Conservation (phyloP, 1,284 basidiomycete species). For the Athelia sp. region DNA sequence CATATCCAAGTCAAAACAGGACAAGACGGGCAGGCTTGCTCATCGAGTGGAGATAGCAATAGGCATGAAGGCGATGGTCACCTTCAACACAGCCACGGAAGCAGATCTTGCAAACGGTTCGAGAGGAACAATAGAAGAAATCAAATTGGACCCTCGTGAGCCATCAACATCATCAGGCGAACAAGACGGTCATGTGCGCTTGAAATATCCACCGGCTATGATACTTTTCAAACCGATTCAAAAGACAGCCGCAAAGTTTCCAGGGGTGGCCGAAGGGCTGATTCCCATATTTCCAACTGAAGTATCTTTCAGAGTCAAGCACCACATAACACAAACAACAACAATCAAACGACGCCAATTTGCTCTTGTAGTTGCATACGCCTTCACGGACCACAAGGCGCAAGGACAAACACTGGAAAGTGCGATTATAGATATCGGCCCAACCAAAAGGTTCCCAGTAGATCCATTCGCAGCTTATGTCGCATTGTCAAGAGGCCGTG, state of each 20-base stretch:
- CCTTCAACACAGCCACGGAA: conserved; percentile 18
- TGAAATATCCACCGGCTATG: conserved; percentile 13
- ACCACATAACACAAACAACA: background rate
- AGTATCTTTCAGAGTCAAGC: background rate
- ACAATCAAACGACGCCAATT: conserved; percentile 8
- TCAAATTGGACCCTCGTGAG: background rate
- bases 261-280: background rate
- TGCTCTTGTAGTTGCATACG: conserved; percentile 19
- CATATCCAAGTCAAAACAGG: no score
- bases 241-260: background rate
- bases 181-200: background rate
- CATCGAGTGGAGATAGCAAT: conserved; percentile 12
- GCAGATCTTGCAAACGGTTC: conserved; percentile 21
- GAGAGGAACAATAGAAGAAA: conserved; percentile 13
- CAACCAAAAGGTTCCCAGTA: conserved; percentile 16
- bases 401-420: conserved; percentile 23
- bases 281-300: conserved; percentile 3
- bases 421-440: conserved; percentile 19
- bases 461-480: conserved; percentile 26
- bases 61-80: conserved; percentile 20
- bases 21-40: background rate
- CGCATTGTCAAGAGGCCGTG: conserved; percentile 23
- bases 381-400: conserved; percentile 22
- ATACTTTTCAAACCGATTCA: conserved; percentile 12
- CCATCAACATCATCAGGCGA: conserved; percentile 11